Evolutionary conservation across 2,329 filamentous ascomycete genomes (phyloP).

Genomic region (Colletotrichum tamarilloi): DNA sequence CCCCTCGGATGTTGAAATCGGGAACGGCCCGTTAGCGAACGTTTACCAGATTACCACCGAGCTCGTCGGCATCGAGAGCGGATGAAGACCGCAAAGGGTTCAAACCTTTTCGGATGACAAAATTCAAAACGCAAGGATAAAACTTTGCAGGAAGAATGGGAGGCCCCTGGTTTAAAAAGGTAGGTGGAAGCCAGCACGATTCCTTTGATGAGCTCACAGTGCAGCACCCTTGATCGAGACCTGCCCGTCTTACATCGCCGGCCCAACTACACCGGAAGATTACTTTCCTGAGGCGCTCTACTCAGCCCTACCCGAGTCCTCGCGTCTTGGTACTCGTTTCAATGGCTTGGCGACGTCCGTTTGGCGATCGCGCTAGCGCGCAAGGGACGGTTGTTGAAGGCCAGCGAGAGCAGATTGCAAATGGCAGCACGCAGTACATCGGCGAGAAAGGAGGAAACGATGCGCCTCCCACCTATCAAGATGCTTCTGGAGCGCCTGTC

Average conservation of each 20-base stretch:
- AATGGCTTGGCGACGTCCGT: conserved; percentile 26
- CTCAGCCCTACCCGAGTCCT: conserved; percentile 10
- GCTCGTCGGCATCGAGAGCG: neutral
- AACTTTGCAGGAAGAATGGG: neutral
- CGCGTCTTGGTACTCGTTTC: conserved; percentile 4
- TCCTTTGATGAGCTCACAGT: neutral
- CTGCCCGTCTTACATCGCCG: neutral
- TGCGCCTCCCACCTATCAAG: conserved; percentile 34
- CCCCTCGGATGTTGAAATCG: conserved; percentile 28
- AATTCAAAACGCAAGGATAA: neutral
- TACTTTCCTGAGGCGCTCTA: neutral
- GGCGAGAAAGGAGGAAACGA: conserved; percentile 28
- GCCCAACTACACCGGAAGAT: neutral
- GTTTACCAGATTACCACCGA: neutral
- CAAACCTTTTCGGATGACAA: neutral
- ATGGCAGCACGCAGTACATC: conserved; percentile 14
- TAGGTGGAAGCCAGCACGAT: neutral
- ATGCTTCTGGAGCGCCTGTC: conserved; percentile 64
- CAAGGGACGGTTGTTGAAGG: neutral
- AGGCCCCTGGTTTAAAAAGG: neutral
- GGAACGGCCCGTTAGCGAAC: conserved; percentile 8
- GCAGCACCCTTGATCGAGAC: neutral
- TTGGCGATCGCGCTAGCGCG: neutral
- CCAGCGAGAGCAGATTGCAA: conserved; percentile 9
- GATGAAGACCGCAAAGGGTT: neutral